Base-by-base conservation (phyloP, 2,329 filamentous ascomycete species). In the Fonsecaea nubica region DNA sequence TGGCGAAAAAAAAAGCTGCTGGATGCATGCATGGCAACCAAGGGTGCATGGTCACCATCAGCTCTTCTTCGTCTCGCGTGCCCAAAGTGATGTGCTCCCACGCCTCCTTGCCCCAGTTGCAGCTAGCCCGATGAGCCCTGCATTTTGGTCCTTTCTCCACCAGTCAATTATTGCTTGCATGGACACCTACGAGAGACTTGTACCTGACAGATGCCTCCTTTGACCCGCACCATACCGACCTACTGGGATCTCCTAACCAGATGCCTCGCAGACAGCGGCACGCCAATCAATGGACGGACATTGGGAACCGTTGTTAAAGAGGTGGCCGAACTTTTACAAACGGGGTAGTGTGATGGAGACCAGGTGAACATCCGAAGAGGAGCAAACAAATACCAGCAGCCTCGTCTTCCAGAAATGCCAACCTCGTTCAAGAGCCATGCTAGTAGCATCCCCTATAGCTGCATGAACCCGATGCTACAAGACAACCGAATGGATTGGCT, bases 131-230 rank as follows among this genome's bases (percentile, higher is more conserved):
- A 30, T n/a, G 15, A 42, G 40, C 40, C 56, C 38, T 58, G 56
- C 56, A 35, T 25, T 59, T 59, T 10, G 21, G 30, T 58, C 45
- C 38, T 33, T 59, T 50, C 57, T 59, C 57, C 57, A 59, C 57
- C n/a, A 42, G 35, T 48, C 30, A 33, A 35, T 35, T n/a, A 53
- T 61, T 53, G 45, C 45, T 53, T 61, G 45, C 58, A 61, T 61
- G 57, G 25, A 25, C 45, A 30, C 12, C 40, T 18, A 4, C 13
- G 15, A 42, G 13, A n/a, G 13, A 42, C 8, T 59, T 32, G 58
- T 61, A 61, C 58, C 58, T 61, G 58, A 21, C 40, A 45, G 42
- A 12, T 12, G 33, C 52, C 52, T 12, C 52, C 12, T 55, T 55
- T n/a, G 52, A 50, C 45, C 45, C 45, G 45, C 45, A 9, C 45